Evolutionary conservation across 2,329 filamentous ascomycete genomes (phyloP), one percentile per base, ranked within the genome.

Genomic region (Colletotrichum tropicale): DNA sequence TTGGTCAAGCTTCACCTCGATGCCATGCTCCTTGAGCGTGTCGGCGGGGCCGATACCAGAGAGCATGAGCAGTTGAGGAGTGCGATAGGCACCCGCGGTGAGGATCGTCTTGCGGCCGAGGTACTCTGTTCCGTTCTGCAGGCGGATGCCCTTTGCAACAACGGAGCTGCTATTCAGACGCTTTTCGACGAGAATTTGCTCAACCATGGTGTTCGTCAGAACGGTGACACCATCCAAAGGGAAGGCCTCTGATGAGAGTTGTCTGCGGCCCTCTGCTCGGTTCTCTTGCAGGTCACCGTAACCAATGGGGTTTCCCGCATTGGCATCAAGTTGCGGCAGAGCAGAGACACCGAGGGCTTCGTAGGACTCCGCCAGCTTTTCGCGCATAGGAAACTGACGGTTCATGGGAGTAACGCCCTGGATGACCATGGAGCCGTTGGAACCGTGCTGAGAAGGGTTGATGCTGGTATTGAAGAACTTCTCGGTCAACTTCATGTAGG

Each of bases 1-100:
- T 1, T 86, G 82, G 13, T 89, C 82, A 0, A 89, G 82, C 9
- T 84, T 78, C 34, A 84, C 85, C 5, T 82, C 60, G 58, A 89
- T 88, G 10, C 81, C 82, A 48, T 86, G 81, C 70, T 86, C 81
- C 18, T 85, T 81, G 4, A 76, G 79, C 52, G 89, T 87, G 0
- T 83, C 79, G 55, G 82, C 84, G 8, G 87, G 84, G 1, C 89
- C 88, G 28, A 91, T 87, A 0, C 89, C 89, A 5, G 89, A 90
- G 16, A 88, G 87, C 77, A 89, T 85, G 5, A 91, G 83, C 36
- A 91, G 86, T 16, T 86, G 86, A 2, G 89, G 88, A 48, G 86
- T 89, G 78, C 87, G 88, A 79, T 89, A 90, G 16, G 88, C 83
- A 3, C 89, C 89, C 4, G 84, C 86, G 8, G 84, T 85, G 15